Conservation (phyloP, 805 yeast species). For the Kuraishia ogatae region DNA sequence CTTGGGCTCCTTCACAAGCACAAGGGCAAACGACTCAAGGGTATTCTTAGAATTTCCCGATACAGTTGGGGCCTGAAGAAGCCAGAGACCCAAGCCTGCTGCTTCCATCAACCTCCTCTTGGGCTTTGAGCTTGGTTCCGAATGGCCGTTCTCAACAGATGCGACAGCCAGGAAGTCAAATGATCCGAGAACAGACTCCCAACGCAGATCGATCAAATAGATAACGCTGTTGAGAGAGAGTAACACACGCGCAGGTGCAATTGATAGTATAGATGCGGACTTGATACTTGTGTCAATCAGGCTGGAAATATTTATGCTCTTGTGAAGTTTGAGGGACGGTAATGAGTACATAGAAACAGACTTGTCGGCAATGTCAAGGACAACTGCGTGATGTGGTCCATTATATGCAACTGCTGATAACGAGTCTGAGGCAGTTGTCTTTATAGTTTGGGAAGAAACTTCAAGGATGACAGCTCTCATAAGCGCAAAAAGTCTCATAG, state of each 20-base stretch:
- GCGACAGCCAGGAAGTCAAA: constrained; percentile 13
- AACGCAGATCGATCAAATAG: constrained; percentile 35
- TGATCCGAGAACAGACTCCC: constrained; percentile 25
- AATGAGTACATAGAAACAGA: constrained; percentile 18
- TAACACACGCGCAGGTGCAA: constrained; percentile 38
- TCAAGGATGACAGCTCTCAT: constrained; percentile 18
- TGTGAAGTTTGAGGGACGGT: constrained; percentile 22
- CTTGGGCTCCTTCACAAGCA: constrained; percentile 29
- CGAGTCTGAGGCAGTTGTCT: constrained; percentile 4
- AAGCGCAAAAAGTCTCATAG: constrained; percentile 17
- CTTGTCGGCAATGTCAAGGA: constrained; percentile 11
- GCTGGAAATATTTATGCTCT: constrained; percentile 12
- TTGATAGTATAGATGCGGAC: constrained; percentile 27
- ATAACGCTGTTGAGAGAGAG: constrained; percentile 30
- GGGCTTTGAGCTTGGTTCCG: neutral
- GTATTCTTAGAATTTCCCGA: constrained; percentile 22
- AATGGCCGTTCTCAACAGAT: neutral
- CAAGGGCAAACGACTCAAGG: constrained; percentile 31
- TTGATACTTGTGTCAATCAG: constrained; percentile 14
- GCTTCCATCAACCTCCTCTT: neutral
- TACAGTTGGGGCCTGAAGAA: constrained; percentile 19
- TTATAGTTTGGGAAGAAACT: constrained; percentile 18
- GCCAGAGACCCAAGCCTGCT: constrained; percentile 13
- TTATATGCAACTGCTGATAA: constrained; percentile 5
- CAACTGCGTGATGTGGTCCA: constrained; percentile 9